A percentile compares a stretch with the other conserved stretches of the same genome.
Conservation (phyloP, 1,284 basidiomycete genomes). For the Chondrostereum purpureum region DNA sequence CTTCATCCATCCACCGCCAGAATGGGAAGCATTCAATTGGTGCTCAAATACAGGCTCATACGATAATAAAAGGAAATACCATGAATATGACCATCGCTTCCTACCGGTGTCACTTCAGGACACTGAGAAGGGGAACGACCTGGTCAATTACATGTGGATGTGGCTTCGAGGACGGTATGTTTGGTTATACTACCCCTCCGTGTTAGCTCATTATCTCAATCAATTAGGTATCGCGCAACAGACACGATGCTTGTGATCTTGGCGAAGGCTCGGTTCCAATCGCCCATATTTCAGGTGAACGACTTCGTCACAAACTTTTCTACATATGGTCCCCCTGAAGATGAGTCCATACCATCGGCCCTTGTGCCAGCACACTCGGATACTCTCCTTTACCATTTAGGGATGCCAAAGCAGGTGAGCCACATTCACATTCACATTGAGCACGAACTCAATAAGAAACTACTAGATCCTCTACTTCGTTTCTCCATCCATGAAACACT, state of each 20-base stretch:
- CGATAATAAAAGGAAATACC: constrained; percentile 4
- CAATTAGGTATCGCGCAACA: not conserved
- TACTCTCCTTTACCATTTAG: not conserved
- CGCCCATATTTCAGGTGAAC: not conserved
- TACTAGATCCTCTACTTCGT: not conserved
- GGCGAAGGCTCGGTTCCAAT: not conserved
- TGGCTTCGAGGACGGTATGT: constrained; percentile 10
- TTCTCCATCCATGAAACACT: not conserved
- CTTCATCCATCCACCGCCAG: not conserved
- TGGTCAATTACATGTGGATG: constrained; percentile 7
- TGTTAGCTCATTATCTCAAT: not conserved
- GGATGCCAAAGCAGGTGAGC: not conserved
- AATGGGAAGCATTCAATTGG: constrained; percentile 9
- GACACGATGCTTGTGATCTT: not conserved
- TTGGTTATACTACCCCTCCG: not conserved
- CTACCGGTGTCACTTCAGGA: constrained; percentile 3
- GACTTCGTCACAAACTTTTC: not conserved
- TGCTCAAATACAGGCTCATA: constrained; percentile 10
- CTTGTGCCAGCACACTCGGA: constrained; percentile 2
- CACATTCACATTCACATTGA: not conserved
- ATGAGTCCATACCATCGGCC: not conserved
- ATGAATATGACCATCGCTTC: constrained; percentile 3
- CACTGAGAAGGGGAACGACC: not conserved
- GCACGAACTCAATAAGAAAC: not conserved
- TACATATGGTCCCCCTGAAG: not conserved